A percentile compares a stretch with the other conserved stretches of the same genome.
Conservation (phyloP, 2,329 filamentous ascomycete species). For the Sphaerulina musiva region DNA sequence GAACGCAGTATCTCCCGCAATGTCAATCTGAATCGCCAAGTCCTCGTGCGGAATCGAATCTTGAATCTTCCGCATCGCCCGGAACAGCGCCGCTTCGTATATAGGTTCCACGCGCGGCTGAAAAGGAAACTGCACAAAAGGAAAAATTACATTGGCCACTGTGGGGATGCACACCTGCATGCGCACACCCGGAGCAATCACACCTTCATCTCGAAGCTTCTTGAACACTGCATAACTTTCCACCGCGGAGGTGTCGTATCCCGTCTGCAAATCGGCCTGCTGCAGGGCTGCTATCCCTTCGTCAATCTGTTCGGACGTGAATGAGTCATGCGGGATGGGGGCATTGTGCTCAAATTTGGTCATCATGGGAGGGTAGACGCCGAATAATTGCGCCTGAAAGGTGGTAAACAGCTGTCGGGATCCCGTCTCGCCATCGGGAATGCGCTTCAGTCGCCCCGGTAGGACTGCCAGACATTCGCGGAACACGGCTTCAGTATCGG, state of each 20-base stretch:
- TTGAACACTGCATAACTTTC: conserved; percentile 33
- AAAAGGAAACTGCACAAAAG: conserved; percentile 27
- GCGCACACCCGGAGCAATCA: conserved; percentile 26
- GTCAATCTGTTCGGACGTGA: conserved; percentile 20
- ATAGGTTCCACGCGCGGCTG: conserved; percentile 29
- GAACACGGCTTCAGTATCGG: conserved; percentile 33
- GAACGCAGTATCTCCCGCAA: conserved; percentile 33
- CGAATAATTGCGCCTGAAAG: conserved; percentile 34
- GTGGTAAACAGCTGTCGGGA: conserved; percentile 31
- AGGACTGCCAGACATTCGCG: conserved; percentile 27
- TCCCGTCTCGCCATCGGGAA: conserved; percentile 42
- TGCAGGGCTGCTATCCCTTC: conserved; percentile 19
- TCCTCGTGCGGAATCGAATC: conserved; percentile 32
- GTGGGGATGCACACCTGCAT: conserved; percentile 36
- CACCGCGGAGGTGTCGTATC: conserved; percentile 33
- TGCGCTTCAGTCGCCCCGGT: conserved; percentile 32
- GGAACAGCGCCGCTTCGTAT: conserved; percentile 32
- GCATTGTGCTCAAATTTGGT: conserved; percentile 24
- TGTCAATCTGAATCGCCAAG: conserved; percentile 35
- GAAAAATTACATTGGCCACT: conserved; percentile 25
- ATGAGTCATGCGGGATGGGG: conserved; percentile 17
- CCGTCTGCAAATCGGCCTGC: conserved; percentile 22
- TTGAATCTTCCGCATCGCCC: conserved; percentile 29
- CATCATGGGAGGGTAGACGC: conserved; percentile 20
- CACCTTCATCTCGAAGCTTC: conserved; percentile 28